Evolutionary conservation across 371 early-diverging fungal genomes (phyloP).

Genomic region (Rhizopus sp.): DNA sequence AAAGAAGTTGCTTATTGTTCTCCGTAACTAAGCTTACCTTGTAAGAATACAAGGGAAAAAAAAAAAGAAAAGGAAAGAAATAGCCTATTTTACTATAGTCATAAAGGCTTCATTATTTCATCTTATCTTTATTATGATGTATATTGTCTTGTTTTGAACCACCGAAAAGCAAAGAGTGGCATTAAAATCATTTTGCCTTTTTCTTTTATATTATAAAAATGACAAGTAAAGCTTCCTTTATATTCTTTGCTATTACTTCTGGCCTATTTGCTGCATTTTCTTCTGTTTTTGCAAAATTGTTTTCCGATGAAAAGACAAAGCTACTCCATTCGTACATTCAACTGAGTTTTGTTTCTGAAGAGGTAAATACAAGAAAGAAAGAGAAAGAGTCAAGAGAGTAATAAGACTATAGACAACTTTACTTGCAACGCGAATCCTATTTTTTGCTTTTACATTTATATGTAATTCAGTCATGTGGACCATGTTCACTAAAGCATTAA

Average conservation of each 20-base stretch:
- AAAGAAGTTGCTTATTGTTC: background rate
- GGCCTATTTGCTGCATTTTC: constrained; percentile 75
- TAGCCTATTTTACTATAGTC: no score
- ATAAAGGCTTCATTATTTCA: no score
- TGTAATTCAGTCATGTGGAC: constrained; percentile 85
- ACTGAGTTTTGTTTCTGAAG: constrained; percentile 17
- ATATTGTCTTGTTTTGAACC: no score
- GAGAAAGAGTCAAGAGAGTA: background rate
- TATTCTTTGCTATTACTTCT: constrained; percentile 56
- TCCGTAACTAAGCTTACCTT: no score
- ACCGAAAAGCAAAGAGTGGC: no score
- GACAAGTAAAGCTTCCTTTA: constrained; percentile 25
- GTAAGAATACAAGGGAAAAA: no score
- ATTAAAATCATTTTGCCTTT: background rate
- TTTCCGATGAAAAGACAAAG: constrained; percentile 58
- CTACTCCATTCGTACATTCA: constrained; percentile 25
- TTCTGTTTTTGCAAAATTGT: constrained; percentile 78
- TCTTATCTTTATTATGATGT: no score
- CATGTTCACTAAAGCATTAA: constrained; percentile 76
- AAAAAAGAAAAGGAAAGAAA: no score
- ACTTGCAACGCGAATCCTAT: constrained; percentile 46
- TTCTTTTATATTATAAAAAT: background rate
- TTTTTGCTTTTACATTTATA: constrained; percentile 60
- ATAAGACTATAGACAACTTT: constrained; percentile 32
- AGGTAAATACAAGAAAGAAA: constrained; percentile 14